Base-by-base conservation (phyloP, 176 grass and related monocot genomes). In the Triticum urartu region DNA sequence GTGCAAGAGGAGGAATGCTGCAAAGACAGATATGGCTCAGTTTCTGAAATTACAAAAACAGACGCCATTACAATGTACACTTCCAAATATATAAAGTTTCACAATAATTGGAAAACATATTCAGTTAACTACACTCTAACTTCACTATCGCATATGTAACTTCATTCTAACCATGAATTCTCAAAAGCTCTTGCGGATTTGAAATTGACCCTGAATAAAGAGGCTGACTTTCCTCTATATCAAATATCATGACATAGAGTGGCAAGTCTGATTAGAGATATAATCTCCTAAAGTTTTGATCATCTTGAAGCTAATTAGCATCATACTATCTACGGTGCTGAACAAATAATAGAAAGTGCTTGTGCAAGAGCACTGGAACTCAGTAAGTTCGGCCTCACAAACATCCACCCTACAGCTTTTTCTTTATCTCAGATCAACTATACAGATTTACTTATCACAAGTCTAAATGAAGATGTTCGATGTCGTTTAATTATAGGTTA, bases 1-100 rank as follows among this genome's bases (percentile, higher is more conserved):
- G 79, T 75, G 34, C 78, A 52, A 87, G 34, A 34, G 79, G 21
- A 88, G 85, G 85, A 47, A 83, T 73, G 60, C 95, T 98, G 80
- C 56, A 91, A 78, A 79, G 54, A 86, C n/a, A 89, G 64, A 65
- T 58, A 43, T 47, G 66, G 45, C 21, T 82, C 24, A 87, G 40
- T 69, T 20, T 43, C 69, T 62, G 20, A 7, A 63, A 67, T 68
- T 63, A 4, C 63, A 52, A 63, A 61, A 10, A 0, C 8, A 81
- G 21, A 10, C 9, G 9, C 64, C 4, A 42, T 40, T 77, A 77
- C n/a, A 81, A 32, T 58, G 45, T n/a, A 34, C 15, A 45, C 36
- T 67, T 32, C 11, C 11, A 80, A 11, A 59, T 21, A 68, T 10
- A 11, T 30, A 36, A 10, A 20, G 17, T 63, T 10, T 64, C 18